phyloP scores from a whole-genome alignment of 805 yeast genomes.

The Saccharomycopsis malanga region DNA sequence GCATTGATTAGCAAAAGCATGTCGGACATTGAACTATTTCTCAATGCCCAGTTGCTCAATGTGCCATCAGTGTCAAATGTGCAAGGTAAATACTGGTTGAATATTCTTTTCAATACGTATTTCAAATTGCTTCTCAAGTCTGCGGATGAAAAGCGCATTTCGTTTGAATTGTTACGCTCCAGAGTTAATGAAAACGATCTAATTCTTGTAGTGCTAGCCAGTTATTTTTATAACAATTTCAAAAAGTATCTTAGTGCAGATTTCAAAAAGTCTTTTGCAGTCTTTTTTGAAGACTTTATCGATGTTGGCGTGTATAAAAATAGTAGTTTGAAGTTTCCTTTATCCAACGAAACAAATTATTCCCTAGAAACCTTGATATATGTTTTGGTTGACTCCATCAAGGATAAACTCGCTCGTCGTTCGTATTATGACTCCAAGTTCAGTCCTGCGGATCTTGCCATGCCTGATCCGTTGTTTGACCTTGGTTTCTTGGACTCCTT shows the following conservation, averaged over 20 bases:
- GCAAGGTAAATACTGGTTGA: constrained; percentile 17
- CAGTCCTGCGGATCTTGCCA: neutral
- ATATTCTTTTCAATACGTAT: constrained; percentile 5
- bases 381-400: neutral
- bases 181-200: constrained; percentile 4
- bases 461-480: constrained; percentile 2
- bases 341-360: constrained; percentile 9
- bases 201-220: constrained; percentile 7
- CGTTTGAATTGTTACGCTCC: constrained; percentile 1
- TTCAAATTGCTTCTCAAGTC: neutral
- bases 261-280: constrained; percentile 3
- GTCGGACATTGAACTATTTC: neutral
- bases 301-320: neutral
- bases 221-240: constrained; percentile 10
- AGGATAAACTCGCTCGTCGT: neutral
- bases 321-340: constrained; percentile 11
- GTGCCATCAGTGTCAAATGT: constrained; percentile 16
- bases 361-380: constrained; percentile 4
- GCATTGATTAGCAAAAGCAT: neutral
- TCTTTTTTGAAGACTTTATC: constrained; percentile 1
- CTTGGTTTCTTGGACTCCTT: constrained; percentile 5
- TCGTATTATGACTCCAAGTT: constrained; percentile 1
- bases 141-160: neutral
- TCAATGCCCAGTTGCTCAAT: constrained; percentile 1
- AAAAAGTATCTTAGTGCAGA: neutral